Evolutionary conservation across 805 yeast genomes (phyloP), one percentile per base, ranked within the genome.

Genomic region (Candida sonorensis): DNA sequence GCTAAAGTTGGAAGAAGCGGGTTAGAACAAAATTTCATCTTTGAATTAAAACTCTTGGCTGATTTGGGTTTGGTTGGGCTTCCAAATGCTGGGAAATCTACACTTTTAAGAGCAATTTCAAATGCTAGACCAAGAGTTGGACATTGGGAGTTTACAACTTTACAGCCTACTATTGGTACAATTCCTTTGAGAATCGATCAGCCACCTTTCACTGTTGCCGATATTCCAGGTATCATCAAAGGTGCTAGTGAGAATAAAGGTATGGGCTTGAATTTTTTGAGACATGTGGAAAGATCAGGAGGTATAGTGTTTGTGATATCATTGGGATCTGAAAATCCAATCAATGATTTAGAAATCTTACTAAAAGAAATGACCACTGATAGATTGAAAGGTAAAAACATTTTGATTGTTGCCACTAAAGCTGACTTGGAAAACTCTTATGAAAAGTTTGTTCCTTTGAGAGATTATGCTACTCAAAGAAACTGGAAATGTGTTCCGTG

Each of bases 61-160:
- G 97, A 92, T 56, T 61, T 90, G 36, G 98, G 97, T 0, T 62
- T 92, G 5, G 95, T 92, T 15, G 98, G 98, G 0, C 64, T 92
- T 13, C 98, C 98, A 1, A 92, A 92, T 57, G 96, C 97, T 4
- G 98, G 98, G 1, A 92, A 92, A 53, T 85, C 95, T 3, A 86
- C 97, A 0, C 65, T 92, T 19, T 59, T 92, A 27, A 64, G 94
- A 34, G 87, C 94, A 8, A 85, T 92, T 11, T 84, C 96, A 0
- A 75, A 77, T 34, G 97, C 98, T 0, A 67, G 79, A 35, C 97
- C 98, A 1, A 66, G 84, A 35, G 83, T 92, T 10, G 98, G 97
- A 0, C 94, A 87, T 56, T 92, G 97, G 96, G 94, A 82, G 49
- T 92, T 92, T 53, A 92, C 98, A 0, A 92, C 98, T 0, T 61